Evolutionary conservation across 106 monocot species (phyloP).

Genomic region (Gastrodia elata): DNA sequence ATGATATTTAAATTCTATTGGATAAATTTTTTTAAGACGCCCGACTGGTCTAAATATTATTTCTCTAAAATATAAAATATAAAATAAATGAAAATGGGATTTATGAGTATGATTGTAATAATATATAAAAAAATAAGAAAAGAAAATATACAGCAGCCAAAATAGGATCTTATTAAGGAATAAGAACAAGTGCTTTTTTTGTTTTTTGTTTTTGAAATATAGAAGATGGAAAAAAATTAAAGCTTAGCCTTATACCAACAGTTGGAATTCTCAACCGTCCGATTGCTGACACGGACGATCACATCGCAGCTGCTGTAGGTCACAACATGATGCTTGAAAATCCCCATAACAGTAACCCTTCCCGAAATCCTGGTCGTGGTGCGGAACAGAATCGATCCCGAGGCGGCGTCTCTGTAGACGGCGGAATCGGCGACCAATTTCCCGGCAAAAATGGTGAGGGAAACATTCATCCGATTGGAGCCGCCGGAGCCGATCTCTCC

Average conservation of each 20-base stretch:
- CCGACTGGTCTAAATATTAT: no score
- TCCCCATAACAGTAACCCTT: conserved; percentile 41
- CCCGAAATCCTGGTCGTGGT: conserved; percentile 55
- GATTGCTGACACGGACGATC: conserved; percentile 16
- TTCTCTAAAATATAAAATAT: no score
- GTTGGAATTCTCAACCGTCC: conserved; percentile 22
- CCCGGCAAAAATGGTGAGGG: conserved; percentile 39
- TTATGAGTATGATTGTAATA: no score
- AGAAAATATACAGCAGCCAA: no score
- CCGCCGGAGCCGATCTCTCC: conserved; percentile 43
- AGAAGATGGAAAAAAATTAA: no score
- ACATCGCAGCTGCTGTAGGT: conserved; percentile 53
- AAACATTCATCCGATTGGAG: conserved; percentile 21
- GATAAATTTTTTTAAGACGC: no score
- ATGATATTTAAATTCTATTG: no score
- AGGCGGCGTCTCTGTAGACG: conserved; percentile 32
- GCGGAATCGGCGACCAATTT: conserved; percentile 23
- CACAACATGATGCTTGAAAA: conserved; percentile 54
- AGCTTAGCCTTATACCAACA: conserved; percentile 62
- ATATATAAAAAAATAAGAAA: no score
- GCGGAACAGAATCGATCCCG: conserved; percentile 36
- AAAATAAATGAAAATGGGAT: no score
- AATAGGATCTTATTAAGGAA: no score
- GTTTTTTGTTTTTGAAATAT: no score
- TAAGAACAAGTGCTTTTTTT: no score